Conservation (phyloP, 306 rosid genomes). For the Ormosia emarginata region DNA sequence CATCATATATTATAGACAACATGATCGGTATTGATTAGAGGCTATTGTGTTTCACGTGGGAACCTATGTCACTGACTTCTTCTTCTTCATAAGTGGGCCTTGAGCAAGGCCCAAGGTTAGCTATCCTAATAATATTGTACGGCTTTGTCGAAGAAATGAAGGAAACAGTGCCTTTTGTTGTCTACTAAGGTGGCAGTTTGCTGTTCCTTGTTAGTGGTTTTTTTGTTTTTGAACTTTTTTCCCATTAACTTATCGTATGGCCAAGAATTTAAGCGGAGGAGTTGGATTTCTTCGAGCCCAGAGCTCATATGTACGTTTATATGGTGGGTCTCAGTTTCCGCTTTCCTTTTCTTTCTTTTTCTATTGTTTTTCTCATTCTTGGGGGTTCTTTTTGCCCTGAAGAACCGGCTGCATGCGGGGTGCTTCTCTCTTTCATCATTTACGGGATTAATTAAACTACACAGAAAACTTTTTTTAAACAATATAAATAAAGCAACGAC, state of each 20-base stretch:
- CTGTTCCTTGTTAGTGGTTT: slow-evolving; percentile 4
- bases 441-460: slow-evolving; percentile 29
- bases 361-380: neutral
- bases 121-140: slow-evolving; percentile 41
- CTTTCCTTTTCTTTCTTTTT: neutral
- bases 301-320: slow-evolving; percentile 58
- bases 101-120: slow-evolving; percentile 29
- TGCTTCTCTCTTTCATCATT: slow-evolving; percentile 7
- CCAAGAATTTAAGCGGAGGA: slow-evolving; percentile 29
- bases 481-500: slow-evolving; percentile 14
- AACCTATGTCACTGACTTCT: slow-evolving; percentile 27
- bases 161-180: slow-evolving; percentile 33
- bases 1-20: neutral
- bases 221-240: neutral
- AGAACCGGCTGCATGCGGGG: slow-evolving; percentile 25
- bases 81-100: slow-evolving; percentile 33
- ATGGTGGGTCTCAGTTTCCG: slow-evolving; percentile 39
- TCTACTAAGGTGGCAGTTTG: slow-evolving; percentile 54
- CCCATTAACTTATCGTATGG: neutral
- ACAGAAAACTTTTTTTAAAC: neutral
- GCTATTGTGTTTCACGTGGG: slow-evolving; percentile 32
- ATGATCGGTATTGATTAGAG: neutral
- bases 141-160: slow-evolving; percentile 23
- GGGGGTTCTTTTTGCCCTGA: slow-evolving; percentile 24
- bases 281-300: slow-evolving; percentile 54